Evolutionary conservation across 306 rosid species (phyloP), one percentile per base, ranked within the genome.

Genomic region (Elaeagnus macrophylla): DNA sequence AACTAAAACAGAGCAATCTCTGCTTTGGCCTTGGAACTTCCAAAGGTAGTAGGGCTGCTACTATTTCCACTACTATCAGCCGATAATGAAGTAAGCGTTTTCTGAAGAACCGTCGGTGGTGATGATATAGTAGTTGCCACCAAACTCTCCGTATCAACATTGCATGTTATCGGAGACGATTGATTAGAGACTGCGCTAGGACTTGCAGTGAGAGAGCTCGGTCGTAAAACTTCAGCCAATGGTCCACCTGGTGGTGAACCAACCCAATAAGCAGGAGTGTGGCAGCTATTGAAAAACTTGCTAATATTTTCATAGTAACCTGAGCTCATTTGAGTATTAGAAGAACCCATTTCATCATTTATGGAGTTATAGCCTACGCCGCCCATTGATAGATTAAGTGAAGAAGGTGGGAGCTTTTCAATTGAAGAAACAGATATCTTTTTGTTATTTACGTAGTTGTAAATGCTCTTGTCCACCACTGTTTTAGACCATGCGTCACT

Each of bases 61-160:
- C 32, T 25, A 25, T 69, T 79, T 48, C 69, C 75, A 59, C 95
- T 83, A 46, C 95, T 76, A 66, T 87, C 95, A 48, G 95, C 32
- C 32, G 32, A 83, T 41, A 77, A 43, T 0, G 95, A 78, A 67
- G 72, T 73, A 44, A 78, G 36, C 2, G 86, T 70, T 47, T 72
- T 86, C 64, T 74, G 94, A 72, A 87, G 67, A 46, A 83, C 94
- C 54, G 77, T 86, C 14, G 94, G 81, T 1, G 95, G 93, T 12
- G 93, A 80, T 35, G 88, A 83, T 0, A 60, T 69, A 60, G 73
- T 48, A 19, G 72, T 75, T 37, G 71, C 72, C 38, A 62, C 36
- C 0, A 81, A 68, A 25, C 82, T 76, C 14, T 79, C 48, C 3
- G 75, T 59, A 56, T 75, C 91, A 0, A 74, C 75, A 19, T 67